Percentiles rank a stretch among this genome's conserved stretches.
These are phyloP conservation scores for Pistacia vera DNA, from an alignment of 345 rosid species.

Conservation along the genomic window DNA sequence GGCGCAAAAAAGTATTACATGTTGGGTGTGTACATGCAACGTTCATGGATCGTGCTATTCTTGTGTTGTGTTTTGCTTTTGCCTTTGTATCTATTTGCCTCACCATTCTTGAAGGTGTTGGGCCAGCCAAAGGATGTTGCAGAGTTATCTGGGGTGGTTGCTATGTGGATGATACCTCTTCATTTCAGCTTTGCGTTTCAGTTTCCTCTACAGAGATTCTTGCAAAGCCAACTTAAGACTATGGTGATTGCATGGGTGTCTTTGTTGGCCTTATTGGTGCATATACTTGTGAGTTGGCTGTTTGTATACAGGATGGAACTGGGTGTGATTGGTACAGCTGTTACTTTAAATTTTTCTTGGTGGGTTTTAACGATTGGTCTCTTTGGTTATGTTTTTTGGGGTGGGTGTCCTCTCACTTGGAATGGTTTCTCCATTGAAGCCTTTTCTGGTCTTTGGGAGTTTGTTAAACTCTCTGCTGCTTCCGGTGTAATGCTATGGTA, in stretches of 20 bases:
- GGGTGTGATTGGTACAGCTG: slow-evolving; percentile 57
- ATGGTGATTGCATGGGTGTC: slow-evolving; percentile 52
- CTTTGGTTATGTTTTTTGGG: slow-evolving; percentile 42
- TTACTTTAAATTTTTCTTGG: slow-evolving; percentile 61
- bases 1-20: slow-evolving; percentile 61
- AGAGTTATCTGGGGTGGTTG: slow-evolving; percentile 43
- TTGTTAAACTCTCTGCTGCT: slow-evolving; percentile 69
- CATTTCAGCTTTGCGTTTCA: slow-evolving; percentile 74
- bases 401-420: slow-evolving; percentile 82
- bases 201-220: slow-evolving; percentile 67
- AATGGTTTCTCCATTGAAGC: slow-evolving; percentile 81
- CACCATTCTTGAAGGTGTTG: slow-evolving; percentile 49
- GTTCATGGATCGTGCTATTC: slow-evolving; percentile 65
- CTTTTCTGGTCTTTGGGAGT: slow-evolving; percentile 76
- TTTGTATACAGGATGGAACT: slow-evolving; percentile 47
- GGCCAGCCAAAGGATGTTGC: slow-evolving; percentile 73
- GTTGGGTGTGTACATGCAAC: slow-evolving; percentile 71
- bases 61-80: slow-evolving; percentile 44
- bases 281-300: slow-evolving; percentile 57
- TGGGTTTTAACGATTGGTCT: slow-evolving; percentile 55
- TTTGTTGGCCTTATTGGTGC: slow-evolving; percentile 42
- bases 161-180: slow-evolving; percentile 56
- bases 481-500: slow-evolving; percentile 91
- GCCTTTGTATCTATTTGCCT: slow-evolving; percentile 49
- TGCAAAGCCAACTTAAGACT: slow-evolving; percentile 67